Conservation (phyloP, 2,329 filamentous ascomycete genomes). For the Teratosphaeriaceae sp. region DNA sequence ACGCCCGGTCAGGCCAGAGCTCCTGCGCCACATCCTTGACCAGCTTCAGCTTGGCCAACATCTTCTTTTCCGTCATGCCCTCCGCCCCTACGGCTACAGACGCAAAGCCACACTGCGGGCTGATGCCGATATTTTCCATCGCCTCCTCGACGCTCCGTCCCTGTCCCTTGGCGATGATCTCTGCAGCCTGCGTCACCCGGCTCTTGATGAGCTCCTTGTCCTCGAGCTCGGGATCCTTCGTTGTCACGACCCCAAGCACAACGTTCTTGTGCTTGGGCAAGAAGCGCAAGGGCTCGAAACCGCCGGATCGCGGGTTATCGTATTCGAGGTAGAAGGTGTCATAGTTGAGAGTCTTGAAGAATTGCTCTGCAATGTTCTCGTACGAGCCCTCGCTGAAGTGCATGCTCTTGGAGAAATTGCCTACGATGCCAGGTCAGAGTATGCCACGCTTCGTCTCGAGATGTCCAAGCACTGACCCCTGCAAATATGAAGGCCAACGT, state of each 20-base stretch:
- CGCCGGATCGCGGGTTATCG: slow-evolving; percentile 32
- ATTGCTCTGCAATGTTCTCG: slow-evolving; percentile 31
- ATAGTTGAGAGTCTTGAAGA: slow-evolving; percentile 34
- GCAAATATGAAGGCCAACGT: slow-evolving; percentile 34
- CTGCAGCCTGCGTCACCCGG: slow-evolving; percentile 29
- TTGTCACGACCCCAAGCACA: slow-evolving; percentile 33
- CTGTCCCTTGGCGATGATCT: slow-evolving; percentile 32
- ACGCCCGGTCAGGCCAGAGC: slow-evolving; percentile 30
- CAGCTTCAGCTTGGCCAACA: slow-evolving; percentile 32
- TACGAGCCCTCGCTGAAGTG: slow-evolving; percentile 34
- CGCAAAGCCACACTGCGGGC: slow-evolving; percentile 34
- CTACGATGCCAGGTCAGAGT: slow-evolving; percentile 11
- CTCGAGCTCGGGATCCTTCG: slow-evolving; percentile 32
- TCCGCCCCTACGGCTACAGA: slow-evolving; percentile 31
- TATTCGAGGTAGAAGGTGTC: slow-evolving; percentile 36
- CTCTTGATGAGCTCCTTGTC: slow-evolving; percentile 28
- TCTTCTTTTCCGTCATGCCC: slow-evolving; percentile 33
- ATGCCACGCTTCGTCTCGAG: background rate
- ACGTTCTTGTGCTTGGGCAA: slow-evolving; percentile 34
- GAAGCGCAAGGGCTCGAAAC: slow-evolving; percentile 33
- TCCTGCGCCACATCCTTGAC: slow-evolving; percentile 31
- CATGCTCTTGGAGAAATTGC: slow-evolving; percentile 34
- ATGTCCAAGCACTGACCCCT: slow-evolving; percentile 22
- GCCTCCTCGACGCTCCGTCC: slow-evolving; percentile 30
- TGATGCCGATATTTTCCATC: slow-evolving; percentile 32